A percentile compares a stretch with the other conserved stretches of the same genome.
Conservation (phyloP, 768 basidiomycete species). For the Leccinum broughii region DNA sequence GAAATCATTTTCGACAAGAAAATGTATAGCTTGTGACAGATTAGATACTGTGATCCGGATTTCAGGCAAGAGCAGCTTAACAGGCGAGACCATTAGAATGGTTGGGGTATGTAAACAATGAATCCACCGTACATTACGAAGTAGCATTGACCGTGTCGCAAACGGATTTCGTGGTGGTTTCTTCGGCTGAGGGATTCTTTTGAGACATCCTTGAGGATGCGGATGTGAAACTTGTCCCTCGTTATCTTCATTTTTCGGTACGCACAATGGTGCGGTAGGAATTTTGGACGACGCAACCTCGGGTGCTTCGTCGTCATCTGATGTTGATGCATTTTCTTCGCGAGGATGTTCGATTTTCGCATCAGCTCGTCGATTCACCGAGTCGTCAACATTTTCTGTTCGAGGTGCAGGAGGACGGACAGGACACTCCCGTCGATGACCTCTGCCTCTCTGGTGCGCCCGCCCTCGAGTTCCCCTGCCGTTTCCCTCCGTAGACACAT, state of each 20-base stretch:
- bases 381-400: background rate
- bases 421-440: constrained; percentile 24
- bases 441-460: constrained; percentile 31
- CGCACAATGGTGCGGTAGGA: constrained; percentile 10
- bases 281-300: constrained; percentile 60
- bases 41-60: constrained; percentile 88
- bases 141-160: constrained; percentile 62
- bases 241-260: constrained; percentile 10
- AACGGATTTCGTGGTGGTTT: constrained; percentile 63
- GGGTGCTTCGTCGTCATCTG: constrained; percentile 48
- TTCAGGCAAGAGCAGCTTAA: constrained; percentile 78
- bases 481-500: constrained; percentile 9
- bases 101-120: background rate
- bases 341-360: background rate
- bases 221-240: constrained; percentile 5
- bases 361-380: background rate
- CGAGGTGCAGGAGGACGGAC: constrained; percentile 2
- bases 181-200: constrained; percentile 45
- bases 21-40: constrained; percentile 88
- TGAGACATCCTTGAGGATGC: constrained; percentile 10
- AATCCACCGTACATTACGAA: constrained; percentile 66
- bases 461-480: constrained; percentile 7
- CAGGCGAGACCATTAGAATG: constrained; percentile 11
- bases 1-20: constrained; percentile 88
- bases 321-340: constrained; percentile 23